Evolutionary conservation across 495 filamentous ascomycete genomes (phyloP).

Genomic region (Cryomyces minteri): DNA sequence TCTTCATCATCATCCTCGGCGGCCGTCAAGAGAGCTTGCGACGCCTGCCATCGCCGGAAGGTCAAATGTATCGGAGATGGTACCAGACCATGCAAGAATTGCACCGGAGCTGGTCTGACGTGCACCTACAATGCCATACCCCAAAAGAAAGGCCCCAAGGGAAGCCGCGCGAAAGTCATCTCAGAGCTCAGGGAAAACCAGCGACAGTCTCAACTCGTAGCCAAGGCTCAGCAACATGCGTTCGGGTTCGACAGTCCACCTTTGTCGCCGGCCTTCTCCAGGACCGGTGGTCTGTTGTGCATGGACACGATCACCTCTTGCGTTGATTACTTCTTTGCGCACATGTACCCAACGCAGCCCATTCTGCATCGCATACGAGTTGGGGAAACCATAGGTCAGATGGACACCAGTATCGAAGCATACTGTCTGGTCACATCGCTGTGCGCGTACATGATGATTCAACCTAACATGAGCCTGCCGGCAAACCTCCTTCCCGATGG

Average conservation of each 20-base stretch:
- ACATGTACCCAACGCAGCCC: conserved; percentile 72
- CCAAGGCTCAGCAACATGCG: conserved; percentile 21
- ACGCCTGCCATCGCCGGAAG: conserved; percentile 70
- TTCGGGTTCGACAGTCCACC: conserved; percentile 22
- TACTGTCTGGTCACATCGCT: conserved; percentile 68
- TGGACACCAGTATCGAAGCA: conserved; percentile 46
- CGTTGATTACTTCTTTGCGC: conserved; percentile 67
- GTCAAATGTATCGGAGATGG: conserved; percentile 51
- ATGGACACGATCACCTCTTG: conserved; percentile 45
- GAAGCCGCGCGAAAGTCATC: conserved; percentile 65
- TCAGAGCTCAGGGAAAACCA: conserved; percentile 55
- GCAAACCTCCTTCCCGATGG: neutral
- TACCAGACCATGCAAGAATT: conserved; percentile 53
- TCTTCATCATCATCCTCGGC: neutral
- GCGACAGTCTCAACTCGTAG: conserved; percentile 34
- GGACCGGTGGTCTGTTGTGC: conserved; percentile 34
- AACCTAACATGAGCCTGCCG: conserved; percentile 48
- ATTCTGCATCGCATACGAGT: conserved; percentile 53
- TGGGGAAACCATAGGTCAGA: conserved; percentile 37
- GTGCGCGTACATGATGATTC: conserved; percentile 73
- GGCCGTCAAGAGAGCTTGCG: conserved; percentile 47
- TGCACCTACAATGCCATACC: conserved; percentile 75
- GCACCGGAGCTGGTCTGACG: conserved; percentile 41
- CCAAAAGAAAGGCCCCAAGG: conserved; percentile 76
- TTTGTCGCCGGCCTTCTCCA: conserved; percentile 19